These are phyloP conservation scores for Fistulifera pelliculosa DNA, from an alignment of 108 stramenopile genomes.

Conservation along the genomic window DNA sequence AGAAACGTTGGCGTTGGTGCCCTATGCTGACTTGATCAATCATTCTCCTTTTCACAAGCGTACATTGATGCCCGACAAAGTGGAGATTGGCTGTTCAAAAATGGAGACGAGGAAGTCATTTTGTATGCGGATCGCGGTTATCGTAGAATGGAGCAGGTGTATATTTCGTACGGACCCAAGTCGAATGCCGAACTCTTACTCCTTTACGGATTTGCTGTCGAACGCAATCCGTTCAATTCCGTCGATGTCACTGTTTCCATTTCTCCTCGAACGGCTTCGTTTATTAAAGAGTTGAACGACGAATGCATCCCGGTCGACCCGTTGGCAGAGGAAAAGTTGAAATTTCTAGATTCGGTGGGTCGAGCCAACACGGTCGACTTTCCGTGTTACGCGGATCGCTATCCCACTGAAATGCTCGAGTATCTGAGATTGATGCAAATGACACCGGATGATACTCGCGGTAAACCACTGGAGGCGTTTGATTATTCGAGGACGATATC, in stretches of 20 bases:
- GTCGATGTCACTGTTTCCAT: slow-evolving; percentile 89
- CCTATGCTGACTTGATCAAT: slow-evolving; percentile 95
- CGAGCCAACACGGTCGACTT: slow-evolving; percentile 78
- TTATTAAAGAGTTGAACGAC: slow-evolving; percentile 48
- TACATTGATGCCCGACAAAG: slow-evolving; percentile 74
- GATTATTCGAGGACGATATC: slow-evolving; percentile 82
- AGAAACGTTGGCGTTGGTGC: slow-evolving; percentile 85
- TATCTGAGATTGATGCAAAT: slow-evolving; percentile 91
- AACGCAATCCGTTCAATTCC: slow-evolving; percentile 94
- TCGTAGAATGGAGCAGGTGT: slow-evolving; percentile 91
- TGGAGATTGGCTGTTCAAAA: slow-evolving; percentile 85
- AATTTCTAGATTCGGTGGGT: slow-evolving; percentile 74
- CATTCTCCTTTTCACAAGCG: slow-evolving; percentile 88
- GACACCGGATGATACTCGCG: slow-evolving; percentile 85
- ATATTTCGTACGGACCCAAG: slow-evolving; percentile 92
- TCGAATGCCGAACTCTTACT: slow-evolving; percentile 91
- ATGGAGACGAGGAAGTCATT: slow-evolving; percentile 88
- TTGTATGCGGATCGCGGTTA: slow-evolving; percentile 89
- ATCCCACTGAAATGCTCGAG: slow-evolving; percentile 91
- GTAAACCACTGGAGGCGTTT: slow-evolving; percentile 61
- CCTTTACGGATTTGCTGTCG: slow-evolving; percentile 91
- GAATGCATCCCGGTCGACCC: slow-evolving; percentile 53
- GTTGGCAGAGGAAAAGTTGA: slow-evolving; percentile 78
- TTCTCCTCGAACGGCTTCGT: slow-evolving; percentile 54
- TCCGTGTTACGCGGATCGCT: slow-evolving; percentile 92